Evolutionary conservation across 768 basidiomycete genomes (phyloP).

Genomic region (Ramaria rubella): DNA sequence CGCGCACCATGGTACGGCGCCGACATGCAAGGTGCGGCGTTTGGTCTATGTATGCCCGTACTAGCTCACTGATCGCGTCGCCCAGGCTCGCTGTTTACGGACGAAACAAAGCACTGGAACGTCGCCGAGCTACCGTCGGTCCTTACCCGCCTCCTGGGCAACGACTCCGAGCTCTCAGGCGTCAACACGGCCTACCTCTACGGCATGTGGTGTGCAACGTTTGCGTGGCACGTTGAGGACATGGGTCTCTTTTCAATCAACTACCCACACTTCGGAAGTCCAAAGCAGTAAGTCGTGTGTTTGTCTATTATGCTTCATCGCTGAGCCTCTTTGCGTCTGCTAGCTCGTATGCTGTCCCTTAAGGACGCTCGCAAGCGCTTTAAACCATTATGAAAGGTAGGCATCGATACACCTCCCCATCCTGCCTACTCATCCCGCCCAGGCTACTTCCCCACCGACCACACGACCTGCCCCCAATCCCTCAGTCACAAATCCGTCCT

Average conservation of each 20-base stretch:
- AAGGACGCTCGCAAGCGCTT: conserved; percentile 72
- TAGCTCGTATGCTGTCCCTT: conserved; percentile 93
- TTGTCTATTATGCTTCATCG: neutral
- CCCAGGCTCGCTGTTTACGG: conserved; percentile 61
- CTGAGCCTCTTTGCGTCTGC: conserved; percentile 9
- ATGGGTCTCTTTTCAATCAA: conserved; percentile 99
- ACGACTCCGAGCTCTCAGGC: conserved; percentile 69
- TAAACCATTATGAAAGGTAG: conserved; percentile 85
- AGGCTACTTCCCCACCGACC: conserved; percentile 90
- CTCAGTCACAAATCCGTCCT: conserved; percentile 95
- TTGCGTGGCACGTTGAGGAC: conserved; percentile 99
- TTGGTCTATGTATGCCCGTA: neutral
- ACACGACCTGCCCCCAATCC: conserved; percentile 82
- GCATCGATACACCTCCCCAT: conserved; percentile 14
- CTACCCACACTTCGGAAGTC: conserved; percentile 96
- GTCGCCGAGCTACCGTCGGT: conserved; percentile 88
- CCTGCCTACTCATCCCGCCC: conserved; percentile 8
- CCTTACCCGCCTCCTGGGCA: conserved; percentile 65
- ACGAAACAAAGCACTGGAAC: conserved; percentile 82
- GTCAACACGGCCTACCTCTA: conserved; percentile 97
- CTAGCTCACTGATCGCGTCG: neutral
- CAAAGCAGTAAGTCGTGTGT: conserved; percentile 47
- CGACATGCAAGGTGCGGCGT: conserved; percentile 76
- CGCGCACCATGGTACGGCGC: conserved; percentile 98
- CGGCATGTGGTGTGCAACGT: conserved; percentile 99